phyloP scores from a whole-genome alignment of 2,329 filamentous ascomycete species.

The Hymenoscyphus occultus region DNA sequence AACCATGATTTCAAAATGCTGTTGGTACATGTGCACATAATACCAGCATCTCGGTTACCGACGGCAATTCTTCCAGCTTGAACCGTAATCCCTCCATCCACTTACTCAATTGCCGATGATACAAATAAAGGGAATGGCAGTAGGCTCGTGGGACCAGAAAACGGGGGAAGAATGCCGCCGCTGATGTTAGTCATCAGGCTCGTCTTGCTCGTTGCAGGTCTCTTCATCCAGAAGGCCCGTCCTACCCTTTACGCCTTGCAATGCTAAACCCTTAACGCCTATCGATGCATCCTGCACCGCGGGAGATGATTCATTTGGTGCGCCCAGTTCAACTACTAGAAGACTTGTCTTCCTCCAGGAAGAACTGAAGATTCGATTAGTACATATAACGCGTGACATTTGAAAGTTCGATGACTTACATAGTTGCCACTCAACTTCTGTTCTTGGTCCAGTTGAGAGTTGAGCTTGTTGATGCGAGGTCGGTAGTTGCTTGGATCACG shows the following conservation, averaged over 20 bases:
- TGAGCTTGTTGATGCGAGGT: slow-evolving; percentile 96
- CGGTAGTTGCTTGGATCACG: slow-evolving; percentile 95
- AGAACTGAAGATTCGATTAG: slow-evolving; percentile 61
- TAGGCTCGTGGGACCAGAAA: slow-evolving; percentile 44
- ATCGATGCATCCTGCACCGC: slow-evolving; percentile 31
- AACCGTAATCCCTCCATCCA: slow-evolving; percentile 43
- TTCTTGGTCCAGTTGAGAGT: slow-evolving; percentile 95
- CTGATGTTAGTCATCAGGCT: slow-evolving; percentile 60
- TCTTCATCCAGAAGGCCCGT: slow-evolving; percentile 46
- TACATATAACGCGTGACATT: slow-evolving; percentile 8
- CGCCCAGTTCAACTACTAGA: slow-evolving; percentile 57
- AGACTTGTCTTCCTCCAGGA: slow-evolving; percentile 76
- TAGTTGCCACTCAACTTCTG: slow-evolving; percentile 94
- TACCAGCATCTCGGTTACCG: not conserved
- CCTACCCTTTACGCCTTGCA: slow-evolving; percentile 27
- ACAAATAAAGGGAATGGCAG: slow-evolving; percentile 24
- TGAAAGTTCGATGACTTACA: slow-evolving; percentile 50
- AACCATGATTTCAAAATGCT: not conserved
- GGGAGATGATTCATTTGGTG: slow-evolving; percentile 44
- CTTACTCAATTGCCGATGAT: slow-evolving; percentile 17
- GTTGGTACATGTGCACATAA: not conserved
- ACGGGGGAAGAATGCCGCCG: slow-evolving; percentile 64
- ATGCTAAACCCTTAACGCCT: slow-evolving; percentile 36
- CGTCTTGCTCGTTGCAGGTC: slow-evolving; percentile 62
- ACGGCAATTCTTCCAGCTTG: not conserved